Evolutionary conservation across 257 asterid genomes (phyloP).

Genomic region (Solanum pimpinellifolium): DNA sequence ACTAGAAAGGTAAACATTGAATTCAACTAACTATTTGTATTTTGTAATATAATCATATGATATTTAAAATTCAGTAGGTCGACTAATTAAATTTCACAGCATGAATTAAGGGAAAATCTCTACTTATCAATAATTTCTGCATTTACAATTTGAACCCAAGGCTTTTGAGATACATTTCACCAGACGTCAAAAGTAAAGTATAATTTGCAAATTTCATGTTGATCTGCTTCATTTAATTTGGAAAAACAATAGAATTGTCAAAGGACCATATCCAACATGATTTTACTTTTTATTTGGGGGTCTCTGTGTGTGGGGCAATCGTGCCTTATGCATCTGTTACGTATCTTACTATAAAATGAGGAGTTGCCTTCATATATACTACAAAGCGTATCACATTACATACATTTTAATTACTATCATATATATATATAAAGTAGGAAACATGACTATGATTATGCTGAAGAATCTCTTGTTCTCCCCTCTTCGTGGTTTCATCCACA

Average conservation of each 20-base stretch:
- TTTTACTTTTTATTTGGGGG: neutral
- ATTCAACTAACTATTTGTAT: neutral
- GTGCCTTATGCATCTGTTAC: neutral
- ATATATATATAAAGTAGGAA: neutral
- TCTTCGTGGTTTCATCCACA: constrained; percentile 24
- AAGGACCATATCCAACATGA: neutral
- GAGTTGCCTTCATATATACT: neutral
- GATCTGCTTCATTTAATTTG: neutral
- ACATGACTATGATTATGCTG: constrained; percentile 6
- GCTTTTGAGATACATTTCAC: no score
- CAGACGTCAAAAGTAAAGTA: neutral
- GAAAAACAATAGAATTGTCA: neutral
- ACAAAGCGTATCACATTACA: neutral
- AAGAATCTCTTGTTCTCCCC: constrained; percentile 23
- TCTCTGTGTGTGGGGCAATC: no score
- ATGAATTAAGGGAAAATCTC: no score
- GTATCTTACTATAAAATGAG: neutral
- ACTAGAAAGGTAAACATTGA: neutral
- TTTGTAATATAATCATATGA: neutral
- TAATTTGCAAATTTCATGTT: neutral
- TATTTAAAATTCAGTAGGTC: neutral
- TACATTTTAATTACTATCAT: neutral
- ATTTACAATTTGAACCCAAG: neutral
- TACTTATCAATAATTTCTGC: neutral
- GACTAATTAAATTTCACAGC: neutral